Percentiles rank a stretch among this genome's conserved stretches.
Conservation (phyloP, 1,139 yeast species). For the Yarrowia galli region DNA sequence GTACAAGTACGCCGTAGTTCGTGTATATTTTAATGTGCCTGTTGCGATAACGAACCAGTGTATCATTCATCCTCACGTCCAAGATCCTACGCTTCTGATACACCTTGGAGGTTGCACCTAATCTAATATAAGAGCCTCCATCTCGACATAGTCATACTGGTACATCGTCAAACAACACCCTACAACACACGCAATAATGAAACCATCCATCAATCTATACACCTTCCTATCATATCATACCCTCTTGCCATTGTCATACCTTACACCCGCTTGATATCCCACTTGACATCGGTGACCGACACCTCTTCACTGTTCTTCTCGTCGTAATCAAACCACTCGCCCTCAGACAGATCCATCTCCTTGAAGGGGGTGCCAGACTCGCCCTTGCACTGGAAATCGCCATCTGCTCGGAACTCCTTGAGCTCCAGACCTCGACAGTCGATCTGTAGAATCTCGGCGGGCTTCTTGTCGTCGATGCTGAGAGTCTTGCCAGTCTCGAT, state of each 20-base stretch:
- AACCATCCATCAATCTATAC: background rate
- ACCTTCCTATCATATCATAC: background rate
- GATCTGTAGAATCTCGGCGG: constrained; percentile 64
- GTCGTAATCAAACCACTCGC: constrained; percentile 96
- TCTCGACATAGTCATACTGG: background rate
- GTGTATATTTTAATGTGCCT: too few relatives aligned
- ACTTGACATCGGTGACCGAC: constrained; percentile 72
- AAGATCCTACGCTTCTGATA: too few relatives aligned
- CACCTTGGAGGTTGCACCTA: constrained; percentile 22
- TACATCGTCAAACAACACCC: background rate
- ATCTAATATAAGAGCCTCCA: background rate
- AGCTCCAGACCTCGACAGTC: constrained; percentile 89
- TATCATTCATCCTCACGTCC: too few relatives aligned
- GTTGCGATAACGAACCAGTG: too few relatives aligned
- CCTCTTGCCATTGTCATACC: background rate
- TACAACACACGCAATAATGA: background rate
- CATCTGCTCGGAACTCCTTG: constrained; percentile 70
- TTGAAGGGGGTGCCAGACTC: constrained; percentile 61
- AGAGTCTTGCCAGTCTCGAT: constrained; percentile 40
- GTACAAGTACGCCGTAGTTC: too few relatives aligned
- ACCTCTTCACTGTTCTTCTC: constrained; percentile 84
- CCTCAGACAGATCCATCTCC: constrained; percentile 76
- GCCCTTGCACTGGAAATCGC: constrained; percentile 69
- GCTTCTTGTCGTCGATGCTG: constrained; percentile 45
- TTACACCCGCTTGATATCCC: constrained; percentile 56